Evolutionary conservation across 768 basidiomycete species (phyloP).

Genomic region (Tylopilus intermedius): DNA sequence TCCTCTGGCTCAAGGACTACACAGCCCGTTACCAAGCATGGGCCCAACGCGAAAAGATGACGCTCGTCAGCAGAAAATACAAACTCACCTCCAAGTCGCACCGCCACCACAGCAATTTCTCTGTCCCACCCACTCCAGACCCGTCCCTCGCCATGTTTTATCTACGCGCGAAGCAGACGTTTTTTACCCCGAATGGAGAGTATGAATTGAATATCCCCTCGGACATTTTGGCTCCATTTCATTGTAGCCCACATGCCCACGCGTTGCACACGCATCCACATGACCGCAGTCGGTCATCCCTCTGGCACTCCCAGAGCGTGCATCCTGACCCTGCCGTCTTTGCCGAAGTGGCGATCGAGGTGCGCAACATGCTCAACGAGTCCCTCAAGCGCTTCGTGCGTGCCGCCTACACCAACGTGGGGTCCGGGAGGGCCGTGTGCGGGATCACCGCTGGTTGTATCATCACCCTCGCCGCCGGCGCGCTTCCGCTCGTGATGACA

Average conservation of each 20-base stretch:
- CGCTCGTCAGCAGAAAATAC: slow-evolving; percentile 38
- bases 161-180: slow-evolving; percentile 73
- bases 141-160: slow-evolving; percentile 70
- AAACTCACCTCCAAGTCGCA: slow-evolving; percentile 32
- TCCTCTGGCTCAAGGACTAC: slow-evolving; percentile 79
- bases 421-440: slow-evolving; percentile 63
- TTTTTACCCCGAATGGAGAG: slow-evolving; percentile 64
- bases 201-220: slow-evolving; percentile 73
- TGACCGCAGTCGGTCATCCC: slow-evolving; percentile 5
- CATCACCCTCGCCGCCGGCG: slow-evolving; percentile 42
- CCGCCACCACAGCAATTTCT: slow-evolving; percentile 24
- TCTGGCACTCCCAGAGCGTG: slow-evolving; percentile 28
- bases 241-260: slow-evolving; percentile 37
- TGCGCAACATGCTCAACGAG: slow-evolving; percentile 53
- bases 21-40: slow-evolving; percentile 43
- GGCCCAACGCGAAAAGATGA: slow-evolving; percentile 29
- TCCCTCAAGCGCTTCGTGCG: slow-evolving; percentile 63
- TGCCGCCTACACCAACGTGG: slow-evolving; percentile 65
- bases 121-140: slow-evolving; percentile 35
- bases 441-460: slow-evolving; percentile 62
- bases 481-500: slow-evolving; percentile 51
- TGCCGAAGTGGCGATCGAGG: slow-evolving; percentile 52
- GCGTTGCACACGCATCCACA: slow-evolving; percentile 1
- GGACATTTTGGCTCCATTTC: slow-evolving; percentile 58
- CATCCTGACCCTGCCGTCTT: slow-evolving; percentile 69